Evolutionary conservation across 2,329 filamentous ascomycete genomes (phyloP).

Genomic region (Endoconidiophora laricicola): DNA sequence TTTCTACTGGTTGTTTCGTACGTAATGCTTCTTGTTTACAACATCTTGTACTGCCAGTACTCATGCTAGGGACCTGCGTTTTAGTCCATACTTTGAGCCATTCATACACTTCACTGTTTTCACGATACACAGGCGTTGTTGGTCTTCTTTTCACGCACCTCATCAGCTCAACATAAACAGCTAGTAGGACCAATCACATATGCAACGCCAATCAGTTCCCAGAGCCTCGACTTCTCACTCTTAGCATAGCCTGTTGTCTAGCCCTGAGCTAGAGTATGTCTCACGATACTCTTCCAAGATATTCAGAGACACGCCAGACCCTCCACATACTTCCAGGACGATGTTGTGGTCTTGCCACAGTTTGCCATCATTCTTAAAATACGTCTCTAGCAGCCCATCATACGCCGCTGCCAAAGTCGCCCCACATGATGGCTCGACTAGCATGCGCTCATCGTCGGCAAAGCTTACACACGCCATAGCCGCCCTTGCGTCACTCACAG

Average conservation of each 20-base stretch:
- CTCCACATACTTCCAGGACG: slow-evolving; percentile 75
- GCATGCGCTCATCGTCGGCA: slow-evolving; percentile 62
- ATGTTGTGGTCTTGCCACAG: slow-evolving; percentile 53
- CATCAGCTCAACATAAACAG: background rate
- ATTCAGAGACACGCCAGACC: slow-evolving; percentile 46
- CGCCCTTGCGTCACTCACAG: slow-evolving; percentile 45
- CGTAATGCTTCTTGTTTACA: too few relatives aligned
- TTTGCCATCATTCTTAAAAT: slow-evolving; percentile 40
- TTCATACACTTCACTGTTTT: background rate
- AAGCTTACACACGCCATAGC: slow-evolving; percentile 61
- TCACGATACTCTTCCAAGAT: slow-evolving; percentile 42
- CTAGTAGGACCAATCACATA: too few relatives aligned
- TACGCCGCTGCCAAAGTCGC: slow-evolving; percentile 59
- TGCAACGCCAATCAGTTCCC: too few relatives aligned
- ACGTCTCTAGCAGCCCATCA: slow-evolving; percentile 31
- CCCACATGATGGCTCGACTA: slow-evolving; percentile 77
- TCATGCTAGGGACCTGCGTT: too few relatives aligned
- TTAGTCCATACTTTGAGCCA: background rate
- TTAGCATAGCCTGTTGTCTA: too few relatives aligned
- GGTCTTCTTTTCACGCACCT: background rate
- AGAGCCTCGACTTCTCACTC: background rate
- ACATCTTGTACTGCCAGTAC: too few relatives aligned
- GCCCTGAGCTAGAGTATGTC: slow-evolving; percentile 20
- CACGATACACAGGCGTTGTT: background rate
- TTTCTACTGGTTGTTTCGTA: background rate